Conservation (phyloP, 2,329 filamentous ascomycete species). For the Colletotrichum gloeosporioides region DNA sequence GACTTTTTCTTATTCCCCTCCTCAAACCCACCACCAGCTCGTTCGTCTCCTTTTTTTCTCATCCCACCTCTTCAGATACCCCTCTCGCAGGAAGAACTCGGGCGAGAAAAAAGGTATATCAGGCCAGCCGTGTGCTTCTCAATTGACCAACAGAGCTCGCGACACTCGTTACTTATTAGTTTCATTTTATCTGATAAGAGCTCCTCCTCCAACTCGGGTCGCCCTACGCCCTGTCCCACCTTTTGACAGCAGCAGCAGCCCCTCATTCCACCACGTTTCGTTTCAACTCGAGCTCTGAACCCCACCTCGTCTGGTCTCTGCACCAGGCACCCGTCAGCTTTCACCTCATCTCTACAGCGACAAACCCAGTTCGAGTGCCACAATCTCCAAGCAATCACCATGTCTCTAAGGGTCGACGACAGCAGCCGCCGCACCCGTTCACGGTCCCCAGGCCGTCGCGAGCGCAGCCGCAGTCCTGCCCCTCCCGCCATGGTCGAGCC, state of each 20-base stretch:
- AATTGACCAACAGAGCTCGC: neutral
- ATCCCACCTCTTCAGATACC: neutral
- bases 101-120: neutral
- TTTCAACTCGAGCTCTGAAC: constrained; percentile 16
- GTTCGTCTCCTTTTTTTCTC: neutral
- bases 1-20: neutral
- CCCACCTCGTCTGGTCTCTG: neutral
- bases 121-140: neutral
- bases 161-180: neutral
- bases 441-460: constrained; percentile 49
- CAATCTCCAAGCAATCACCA: constrained; percentile 30
- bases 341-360: constrained; percentile 5
- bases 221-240: constrained; percentile 1
- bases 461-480: constrained; percentile 37
- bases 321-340: neutral
- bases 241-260: neutral
- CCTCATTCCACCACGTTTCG: constrained; percentile 16
- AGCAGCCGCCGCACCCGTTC: constrained; percentile 50
- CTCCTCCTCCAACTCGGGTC: neutral
- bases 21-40: neutral
- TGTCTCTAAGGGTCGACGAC: constrained; percentile 59
- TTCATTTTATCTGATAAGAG: neutral
- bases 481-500: constrained; percentile 39
- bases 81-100: neutral
- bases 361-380: constrained; percentile 7